Evolutionary conservation across 2,329 filamentous ascomycete species (phyloP).

Genomic region (Aspergillus uvarum): DNA sequence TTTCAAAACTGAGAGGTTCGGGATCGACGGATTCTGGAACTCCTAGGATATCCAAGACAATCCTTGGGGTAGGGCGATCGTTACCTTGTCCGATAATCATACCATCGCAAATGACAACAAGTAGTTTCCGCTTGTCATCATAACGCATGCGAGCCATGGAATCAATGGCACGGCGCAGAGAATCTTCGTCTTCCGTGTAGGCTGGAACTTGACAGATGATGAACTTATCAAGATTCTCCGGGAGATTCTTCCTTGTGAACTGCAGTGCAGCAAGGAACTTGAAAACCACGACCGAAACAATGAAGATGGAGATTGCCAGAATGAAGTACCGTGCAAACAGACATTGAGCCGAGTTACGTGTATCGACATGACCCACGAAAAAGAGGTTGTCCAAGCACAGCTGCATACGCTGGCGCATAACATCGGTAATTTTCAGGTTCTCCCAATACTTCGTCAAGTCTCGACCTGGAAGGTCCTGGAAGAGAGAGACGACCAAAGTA

Average conservation of each 20-base stretch:
- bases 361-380: slow-evolving; percentile 89
- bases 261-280: slow-evolving; percentile 97
- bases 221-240: slow-evolving; percentile 97
- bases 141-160: slow-evolving; percentile 94
- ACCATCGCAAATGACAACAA: slow-evolving; percentile 94
- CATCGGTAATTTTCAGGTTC: slow-evolving; percentile 59
- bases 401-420: slow-evolving; percentile 66
- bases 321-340: slow-evolving; percentile 87
- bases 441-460: slow-evolving; percentile 87
- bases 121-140: slow-evolving; percentile 96
- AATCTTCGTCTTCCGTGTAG: slow-evolving; percentile 98
- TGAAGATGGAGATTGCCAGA: slow-evolving; percentile 75
- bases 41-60: slow-evolving; percentile 94
- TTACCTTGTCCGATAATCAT: slow-evolving; percentile 99
- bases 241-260: slow-evolving; percentile 85
- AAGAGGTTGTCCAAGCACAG: slow-evolving; percentile 91
- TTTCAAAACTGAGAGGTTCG: slow-evolving; percentile 94
- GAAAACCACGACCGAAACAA: slow-evolving; percentile 82
- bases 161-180: slow-evolving; percentile 92
- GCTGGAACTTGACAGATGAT: slow-evolving; percentile 96
- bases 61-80: slow-evolving; percentile 89
- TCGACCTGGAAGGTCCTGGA: slow-evolving; percentile 70
- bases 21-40: slow-evolving; percentile 92
- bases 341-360: slow-evolving; percentile 80
- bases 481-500: slow-evolving; percentile 68